Percentiles rank a stretch among this genome's conserved stretches.
Evolutionary conservation across 768 basidiomycete genomes (phyloP).

Genomic region (Paxillus involutus): DNA sequence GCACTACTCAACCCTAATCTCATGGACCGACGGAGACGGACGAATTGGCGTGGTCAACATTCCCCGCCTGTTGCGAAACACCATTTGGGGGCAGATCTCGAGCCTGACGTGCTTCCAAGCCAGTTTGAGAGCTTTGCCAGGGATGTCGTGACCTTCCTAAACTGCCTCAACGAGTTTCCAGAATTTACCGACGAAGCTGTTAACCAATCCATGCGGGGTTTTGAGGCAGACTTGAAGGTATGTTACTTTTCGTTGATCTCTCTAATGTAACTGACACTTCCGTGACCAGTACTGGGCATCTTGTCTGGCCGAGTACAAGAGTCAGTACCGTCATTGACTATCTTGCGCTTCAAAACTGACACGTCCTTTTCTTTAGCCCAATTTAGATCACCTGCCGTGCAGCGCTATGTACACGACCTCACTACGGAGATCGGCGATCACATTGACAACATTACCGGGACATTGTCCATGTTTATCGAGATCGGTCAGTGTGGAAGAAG

Average conservation of each 20-base stretch:
- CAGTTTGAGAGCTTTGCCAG: constrained; percentile 47
- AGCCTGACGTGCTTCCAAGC: constrained; percentile 47
- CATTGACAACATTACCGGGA: constrained; percentile 49
- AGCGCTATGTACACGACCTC: constrained; percentile 56
- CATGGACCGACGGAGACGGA: constrained; percentile 30
- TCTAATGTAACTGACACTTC: constrained; percentile 7
- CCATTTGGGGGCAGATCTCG: constrained; percentile 39
- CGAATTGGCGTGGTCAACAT: constrained; percentile 32
- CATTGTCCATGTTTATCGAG: constrained; percentile 53
- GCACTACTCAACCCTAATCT: constrained; percentile 37
- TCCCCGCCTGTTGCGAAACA: constrained; percentile 39
- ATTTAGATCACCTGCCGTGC: constrained; percentile 51
- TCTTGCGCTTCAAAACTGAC: constrained; percentile 5
- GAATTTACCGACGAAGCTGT: constrained; percentile 55
- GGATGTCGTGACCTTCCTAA: constrained; percentile 52
- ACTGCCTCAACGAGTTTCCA: constrained; percentile 55
- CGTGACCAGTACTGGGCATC: constrained; percentile 51
- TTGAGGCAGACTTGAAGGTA: constrained; percentile 53
- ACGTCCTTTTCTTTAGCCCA: constrained; percentile 35
- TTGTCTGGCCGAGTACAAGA: constrained; percentile 47
- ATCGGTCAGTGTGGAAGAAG: constrained; percentile 40
- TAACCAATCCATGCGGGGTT: constrained; percentile 47
- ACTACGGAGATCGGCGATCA: constrained; percentile 53
- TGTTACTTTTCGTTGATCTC: constrained; percentile 6
- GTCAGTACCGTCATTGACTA: constrained; percentile 23